Evolutionary conservation across 73 alveolate species (phyloP), one percentile per base, ranked within the genome.

Genomic region (Uronychia binucleata): DNA sequence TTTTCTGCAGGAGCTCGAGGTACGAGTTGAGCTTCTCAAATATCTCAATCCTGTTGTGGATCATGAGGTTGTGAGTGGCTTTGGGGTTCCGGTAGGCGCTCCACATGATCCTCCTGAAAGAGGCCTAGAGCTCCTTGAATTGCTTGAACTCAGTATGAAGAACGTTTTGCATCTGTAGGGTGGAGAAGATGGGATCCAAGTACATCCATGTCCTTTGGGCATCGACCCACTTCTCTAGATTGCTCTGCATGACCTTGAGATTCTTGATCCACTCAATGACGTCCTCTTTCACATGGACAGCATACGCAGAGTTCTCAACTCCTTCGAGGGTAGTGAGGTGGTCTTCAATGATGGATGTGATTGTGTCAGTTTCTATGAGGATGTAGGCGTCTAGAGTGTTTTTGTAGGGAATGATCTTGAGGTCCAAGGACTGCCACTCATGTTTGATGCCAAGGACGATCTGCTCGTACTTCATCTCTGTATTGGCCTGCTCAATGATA

Each of bases 221-320:
- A 58, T 89, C 86, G 8, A 89, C 93, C 97, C 97, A 93, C n/a
- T 84, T 89, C 58, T 93, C 97, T 31, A 93, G 33, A 59, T 89
- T 91, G 28, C 67, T 59, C 34, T 78, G 81, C 97, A 93, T 93
- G 1, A 59, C 88, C n/a, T 60, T 89, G 32, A 93, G 80, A 33
- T 89, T 93, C 75, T 78, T 80, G 31, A 86, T 79, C 95, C 95
- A 93, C 59, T 93, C 97, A 30, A 57, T 81, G 27, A 93, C 84
- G 31, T 89, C 92, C 0, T 83, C 88, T 77, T 83, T 91, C 30
- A 93, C 86, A 86, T 93, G 97, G 19, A 76, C 87, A 0, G 97
- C 93, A 67, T 57, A 84, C 75, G 25, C 34, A 34, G 91, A 33
- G 30, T 81, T 25, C 35, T 86, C 88, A 34, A 93, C 92, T 0